Evolutionary conservation across 345 rosid genomes (phyloP), one percentile per base, ranked within the genome.

Genomic region (Camelina hispida): DNA sequence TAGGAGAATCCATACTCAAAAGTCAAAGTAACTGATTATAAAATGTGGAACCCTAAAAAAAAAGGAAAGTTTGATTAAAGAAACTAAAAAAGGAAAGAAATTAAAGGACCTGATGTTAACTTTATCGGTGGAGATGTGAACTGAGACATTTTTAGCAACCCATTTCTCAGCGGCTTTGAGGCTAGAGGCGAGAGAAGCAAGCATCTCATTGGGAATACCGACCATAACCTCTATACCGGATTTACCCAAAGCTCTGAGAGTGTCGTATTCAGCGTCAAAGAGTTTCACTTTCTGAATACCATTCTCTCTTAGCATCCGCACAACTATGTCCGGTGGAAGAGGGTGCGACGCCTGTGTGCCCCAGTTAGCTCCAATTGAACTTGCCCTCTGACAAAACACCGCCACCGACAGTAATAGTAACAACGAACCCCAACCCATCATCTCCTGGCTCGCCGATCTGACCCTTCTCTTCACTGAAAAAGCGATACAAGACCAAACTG

Each of bases 151-250:
- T 68, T 86, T 81, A 60, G 91, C 69, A 79, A 95, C 99, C 99
- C 99, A 95, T 69, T 87, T 89, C 82, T 89, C 93, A 58, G 99
- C 99, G 32, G 90, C 89, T 81, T 90, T 88, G 60, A 82, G 72
- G 74, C 87, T 89, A 20, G 78, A 10, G 52, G 98, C 96, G 10
- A 95, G 40, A 52, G 93, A 22, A 4, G 80, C 44, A 11, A 95
- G 94, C 97, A 90, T 83, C 68, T 95, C 99, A 58, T 95, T 95
- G 6, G 99, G 99, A 64, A 95, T 95, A 43, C 99, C 99, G 15
- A 95, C 97, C 99, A 95, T 95, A 51, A 95, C 97, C 74, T 95
- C 96, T 75, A 95, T 87, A 78, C 85, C 81, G 15, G 96, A 76
- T 73, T 72, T 85, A 6, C 96, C 89, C 17, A 95, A 81, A 72